Percentiles rank a stretch among this genome's conserved stretches.
Evolutionary conservation across 1,284 basidiomycete species (phyloP).

Genomic region (Erythrobasidium hasegawianum): DNA sequence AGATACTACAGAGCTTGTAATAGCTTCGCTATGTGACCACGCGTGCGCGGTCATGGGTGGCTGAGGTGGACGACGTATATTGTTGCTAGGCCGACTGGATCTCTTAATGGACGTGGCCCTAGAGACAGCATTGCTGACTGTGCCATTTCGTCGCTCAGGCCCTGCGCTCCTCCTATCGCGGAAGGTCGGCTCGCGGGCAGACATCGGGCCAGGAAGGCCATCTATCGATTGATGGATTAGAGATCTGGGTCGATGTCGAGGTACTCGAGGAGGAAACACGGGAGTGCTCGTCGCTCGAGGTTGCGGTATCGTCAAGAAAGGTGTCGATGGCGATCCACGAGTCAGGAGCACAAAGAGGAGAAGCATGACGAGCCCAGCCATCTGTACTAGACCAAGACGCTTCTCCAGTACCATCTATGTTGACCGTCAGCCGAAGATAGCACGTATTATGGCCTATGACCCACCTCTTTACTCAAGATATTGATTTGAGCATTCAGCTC

Average conservation of each 20-base stretch:
- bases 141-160: not conserved
- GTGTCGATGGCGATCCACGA: conserved; percentile 58
- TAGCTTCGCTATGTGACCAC: too few relatives aligned
- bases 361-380: conserved; percentile 70
- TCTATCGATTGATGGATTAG: conserved; percentile 9
- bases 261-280: conserved; percentile 7
- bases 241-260: conserved; percentile 18
- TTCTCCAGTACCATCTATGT: conserved; percentile 74
- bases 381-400: conserved; percentile 73
- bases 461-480: conserved; percentile 68
- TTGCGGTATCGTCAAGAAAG: conserved; percentile 34
- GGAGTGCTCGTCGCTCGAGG: not conserved
- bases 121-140: not conserved
- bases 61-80: too few relatives aligned
- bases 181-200: not conserved
- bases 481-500: conserved; percentile 65
- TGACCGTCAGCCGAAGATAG: not conserved
- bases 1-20: too few relatives aligned
- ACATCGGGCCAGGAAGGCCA: not conserved
- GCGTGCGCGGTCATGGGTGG: too few relatives aligned
- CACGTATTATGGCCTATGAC: not conserved
- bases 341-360: conserved; percentile 79
- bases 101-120: conserved; percentile 18
- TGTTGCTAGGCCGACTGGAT: too few relatives aligned
- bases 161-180: conserved; percentile 23